Evolutionary conservation across 2,329 filamentous ascomycete species (phyloP).

Genomic region (Trichoderma simmonsii): DNA sequence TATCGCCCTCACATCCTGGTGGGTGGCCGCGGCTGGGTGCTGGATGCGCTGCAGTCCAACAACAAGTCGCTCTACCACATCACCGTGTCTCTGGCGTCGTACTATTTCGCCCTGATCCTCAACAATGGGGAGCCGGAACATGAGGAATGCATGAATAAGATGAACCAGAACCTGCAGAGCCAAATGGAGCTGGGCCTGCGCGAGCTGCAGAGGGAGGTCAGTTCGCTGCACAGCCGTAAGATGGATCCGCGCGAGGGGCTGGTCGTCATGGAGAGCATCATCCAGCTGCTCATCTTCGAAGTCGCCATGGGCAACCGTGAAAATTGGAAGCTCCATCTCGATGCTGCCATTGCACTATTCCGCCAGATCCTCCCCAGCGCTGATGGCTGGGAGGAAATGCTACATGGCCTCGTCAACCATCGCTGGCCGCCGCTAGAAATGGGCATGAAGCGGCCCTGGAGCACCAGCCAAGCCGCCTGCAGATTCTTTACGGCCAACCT

Average conservation of each 20-base stretch:
- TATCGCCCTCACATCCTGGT: slow-evolving; percentile 55
- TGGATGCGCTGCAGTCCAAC: slow-evolving; percentile 55
- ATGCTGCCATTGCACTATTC: slow-evolving; percentile 49
- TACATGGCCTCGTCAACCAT: slow-evolving; percentile 32
- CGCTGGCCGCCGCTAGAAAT: slow-evolving; percentile 36
- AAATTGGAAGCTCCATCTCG: slow-evolving; percentile 50
- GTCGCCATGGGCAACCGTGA: slow-evolving; percentile 43
- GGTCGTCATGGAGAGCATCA: slow-evolving; percentile 47
- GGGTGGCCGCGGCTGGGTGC: slow-evolving; percentile 59
- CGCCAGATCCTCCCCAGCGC: slow-evolving; percentile 41
- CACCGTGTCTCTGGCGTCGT: slow-evolving; percentile 53
- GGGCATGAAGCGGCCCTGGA: slow-evolving; percentile 37
- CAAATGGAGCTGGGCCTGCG: slow-evolving; percentile 45
- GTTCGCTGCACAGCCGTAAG: slow-evolving; percentile 33
- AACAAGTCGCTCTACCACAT: slow-evolving; percentile 58
- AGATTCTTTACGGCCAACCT: slow-evolving; percentile 47
- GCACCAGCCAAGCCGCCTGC: slow-evolving; percentile 45
- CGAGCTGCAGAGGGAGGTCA: slow-evolving; percentile 44
- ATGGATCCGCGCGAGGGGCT: slow-evolving; percentile 29
- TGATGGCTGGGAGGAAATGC: slow-evolving; percentile 36
- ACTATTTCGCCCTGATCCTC: slow-evolving; percentile 52
- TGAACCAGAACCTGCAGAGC: slow-evolving; percentile 40
- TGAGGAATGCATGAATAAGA: slow-evolving; percentile 35
- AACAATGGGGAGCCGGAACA: slow-evolving; percentile 33
- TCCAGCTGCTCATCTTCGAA: slow-evolving; percentile 55